Percentiles rank a stretch among this genome's conserved stretches.
These are phyloP conservation scores for Kodamaea laetipori DNA, from an alignment of 805 yeast species.

Conservation along the genomic window DNA sequence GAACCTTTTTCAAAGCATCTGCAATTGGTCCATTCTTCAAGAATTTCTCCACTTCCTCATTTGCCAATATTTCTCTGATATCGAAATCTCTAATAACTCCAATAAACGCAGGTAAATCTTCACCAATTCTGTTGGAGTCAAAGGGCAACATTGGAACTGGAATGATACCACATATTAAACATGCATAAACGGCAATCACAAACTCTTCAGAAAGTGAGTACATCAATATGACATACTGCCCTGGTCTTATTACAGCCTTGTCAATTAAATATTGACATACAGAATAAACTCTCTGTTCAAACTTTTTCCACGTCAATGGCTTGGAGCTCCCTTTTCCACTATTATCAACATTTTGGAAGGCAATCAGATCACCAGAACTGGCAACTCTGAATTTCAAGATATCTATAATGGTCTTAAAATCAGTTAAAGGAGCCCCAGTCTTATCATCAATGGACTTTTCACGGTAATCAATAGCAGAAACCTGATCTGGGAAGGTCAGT, in stretches of 20 bases:
- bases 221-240: conserved; percentile 76
- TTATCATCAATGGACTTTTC: conserved; percentile 77
- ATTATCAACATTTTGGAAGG: conserved; percentile 53
- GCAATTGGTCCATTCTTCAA: conserved; percentile 69
- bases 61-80: conserved; percentile 72
- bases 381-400: conserved; percentile 77
- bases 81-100: conserved; percentile 70
- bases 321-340: conserved; percentile 37
- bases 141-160: conserved; percentile 78
- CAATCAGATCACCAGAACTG: conserved; percentile 76
- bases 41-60: conserved; percentile 69
- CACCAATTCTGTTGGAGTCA: conserved; percentile 64
- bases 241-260: conserved; percentile 63
- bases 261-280: conserved; percentile 70
- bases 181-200: conserved; percentile 80
- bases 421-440: conserved; percentile 71
- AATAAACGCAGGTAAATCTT: conserved; percentile 69
- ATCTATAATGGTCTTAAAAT: conserved; percentile 70
- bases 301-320: conserved; percentile 69
- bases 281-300: conserved; percentile 75
- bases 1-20: conserved; percentile 54
- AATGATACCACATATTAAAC: conserved; percentile 76
- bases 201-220: conserved; percentile 88
- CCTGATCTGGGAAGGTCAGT: conserved; percentile 68
- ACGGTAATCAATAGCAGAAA: conserved; percentile 78